Evolutionary conservation across 2,329 filamentous ascomycete genomes (phyloP).

Genomic region (Fusarium cicatricum): DNA sequence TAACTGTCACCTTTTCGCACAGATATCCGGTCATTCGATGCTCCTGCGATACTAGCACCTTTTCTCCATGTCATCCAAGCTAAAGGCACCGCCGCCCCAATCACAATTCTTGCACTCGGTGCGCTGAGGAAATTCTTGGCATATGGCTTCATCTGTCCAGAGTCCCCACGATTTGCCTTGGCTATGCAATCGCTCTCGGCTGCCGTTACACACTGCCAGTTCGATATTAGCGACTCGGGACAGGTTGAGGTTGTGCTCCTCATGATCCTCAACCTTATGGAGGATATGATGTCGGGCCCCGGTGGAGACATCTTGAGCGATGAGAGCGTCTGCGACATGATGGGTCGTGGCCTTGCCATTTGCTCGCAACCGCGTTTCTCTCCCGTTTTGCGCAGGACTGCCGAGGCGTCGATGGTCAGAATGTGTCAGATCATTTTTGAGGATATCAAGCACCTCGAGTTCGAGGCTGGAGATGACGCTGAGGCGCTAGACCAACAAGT

Average conservation of each 20-base stretch:
- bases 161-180: slow-evolving; percentile 85
- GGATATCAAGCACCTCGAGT: slow-evolving; percentile 82
- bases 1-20: slow-evolving; percentile 26
- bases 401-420: slow-evolving; percentile 96
- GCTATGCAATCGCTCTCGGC: slow-evolving; percentile 96
- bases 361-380: slow-evolving; percentile 94
- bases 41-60: slow-evolving; percentile 86
- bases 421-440: slow-evolving; percentile 99
- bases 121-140: slow-evolving; percentile 96
- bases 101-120: slow-evolving; percentile 92
- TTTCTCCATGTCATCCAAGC: slow-evolving; percentile 97
- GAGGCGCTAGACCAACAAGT: slow-evolving; percentile 72
- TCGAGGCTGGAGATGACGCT: slow-evolving; percentile 73
- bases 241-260: slow-evolving; percentile 95
- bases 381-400: slow-evolving; percentile 87
- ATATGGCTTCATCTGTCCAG: slow-evolving; percentile 86
- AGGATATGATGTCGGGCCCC: slow-evolving; percentile 94
- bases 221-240: slow-evolving; percentile 93
- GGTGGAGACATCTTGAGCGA: slow-evolving; percentile 94
- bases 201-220: slow-evolving; percentile 96
- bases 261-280: slow-evolving; percentile 96
- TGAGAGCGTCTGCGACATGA: slow-evolving; percentile 99
- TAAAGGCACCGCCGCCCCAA: slow-evolving; percentile 93
- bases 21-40: slow-evolving; percentile 91
- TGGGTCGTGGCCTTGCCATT: slow-evolving; percentile 97